These are phyloP conservation scores for Cytidiella melzeri DNA, from an alignment of 768 basidiomycete genomes.

Conservation along the genomic window DNA sequence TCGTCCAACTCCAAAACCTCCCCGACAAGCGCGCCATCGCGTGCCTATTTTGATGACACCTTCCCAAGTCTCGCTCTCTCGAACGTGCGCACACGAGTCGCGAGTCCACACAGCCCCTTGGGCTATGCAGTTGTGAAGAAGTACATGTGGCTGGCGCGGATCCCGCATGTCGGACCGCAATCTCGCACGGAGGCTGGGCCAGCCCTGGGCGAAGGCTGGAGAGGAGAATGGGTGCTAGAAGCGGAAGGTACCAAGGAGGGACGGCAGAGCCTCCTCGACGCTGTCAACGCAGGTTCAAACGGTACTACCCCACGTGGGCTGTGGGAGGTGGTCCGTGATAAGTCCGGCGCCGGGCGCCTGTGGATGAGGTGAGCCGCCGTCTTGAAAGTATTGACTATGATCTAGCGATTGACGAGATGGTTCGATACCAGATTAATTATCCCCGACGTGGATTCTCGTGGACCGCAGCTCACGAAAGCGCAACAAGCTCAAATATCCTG, in stretches of 20 bases:
- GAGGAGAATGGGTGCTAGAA: constrained; percentile 76
- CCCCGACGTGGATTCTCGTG: constrained; percentile 4
- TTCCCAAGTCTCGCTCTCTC: constrained; percentile 42
- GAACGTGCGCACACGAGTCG: constrained; percentile 39
- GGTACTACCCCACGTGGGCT: constrained; percentile 20
- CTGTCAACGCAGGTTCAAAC: constrained; percentile 30
- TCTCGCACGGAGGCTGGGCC: constrained; percentile 20
- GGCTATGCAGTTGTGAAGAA: constrained; percentile 56
- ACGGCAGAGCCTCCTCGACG: constrained; percentile 47
- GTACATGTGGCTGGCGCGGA: constrained; percentile 60
- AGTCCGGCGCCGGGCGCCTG: constrained; percentile 48
- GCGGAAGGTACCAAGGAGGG: constrained; percentile 71
- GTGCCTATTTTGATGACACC: constrained; percentile 23
- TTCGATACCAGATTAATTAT: constrained; percentile 1
- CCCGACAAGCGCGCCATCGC: constrained; percentile 22
- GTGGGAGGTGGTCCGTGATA: constrained; percentile 60
- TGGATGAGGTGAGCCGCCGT: constrained; percentile 49
- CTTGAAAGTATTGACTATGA: neutral
- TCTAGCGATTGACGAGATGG: neutral
- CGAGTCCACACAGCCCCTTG: constrained; percentile 53
- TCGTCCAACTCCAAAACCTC: constrained; percentile 22
- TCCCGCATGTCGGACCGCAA: constrained; percentile 29
- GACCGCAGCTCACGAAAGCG: neutral
- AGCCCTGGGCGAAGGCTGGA: constrained; percentile 62
- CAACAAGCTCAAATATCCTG: neutral